Evolutionary conservation across 331 rosid genomes (phyloP).

Genomic region (Malus hybrid): DNA sequence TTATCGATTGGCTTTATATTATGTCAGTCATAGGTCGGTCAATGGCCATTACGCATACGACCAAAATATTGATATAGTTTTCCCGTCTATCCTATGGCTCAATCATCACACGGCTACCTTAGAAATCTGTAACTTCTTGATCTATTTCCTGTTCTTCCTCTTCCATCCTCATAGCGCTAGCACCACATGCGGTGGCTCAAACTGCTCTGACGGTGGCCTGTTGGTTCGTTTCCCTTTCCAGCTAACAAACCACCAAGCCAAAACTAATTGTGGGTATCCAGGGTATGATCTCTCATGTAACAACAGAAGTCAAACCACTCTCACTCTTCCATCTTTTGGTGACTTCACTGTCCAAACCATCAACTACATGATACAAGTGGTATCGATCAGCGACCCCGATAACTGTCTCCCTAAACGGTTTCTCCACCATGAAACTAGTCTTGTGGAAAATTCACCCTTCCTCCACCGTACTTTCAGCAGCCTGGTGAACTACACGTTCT

Average conservation of each 20-base stretch:
- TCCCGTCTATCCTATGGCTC: neutral
- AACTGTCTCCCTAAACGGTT: slow-evolving; percentile 34
- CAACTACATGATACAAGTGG: slow-evolving; percentile 20
- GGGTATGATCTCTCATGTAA: slow-evolving; percentile 37
- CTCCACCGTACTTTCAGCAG: neutral
- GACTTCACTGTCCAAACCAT: slow-evolving; percentile 18
- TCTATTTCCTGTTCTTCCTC: neutral
- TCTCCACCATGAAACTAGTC: slow-evolving; percentile 5
- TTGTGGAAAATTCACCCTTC: neutral
- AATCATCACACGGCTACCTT: neutral
- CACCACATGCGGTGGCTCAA: neutral
- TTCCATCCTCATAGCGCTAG: neutral
- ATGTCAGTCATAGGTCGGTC: neutral
- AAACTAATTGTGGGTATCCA: slow-evolving; percentile 16
- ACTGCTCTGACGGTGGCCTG: neutral
- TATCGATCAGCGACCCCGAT: slow-evolving; percentile 33
- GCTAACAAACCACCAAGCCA: neutral
- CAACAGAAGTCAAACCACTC: slow-evolving; percentile 22
- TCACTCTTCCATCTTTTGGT: slow-evolving; percentile 29
- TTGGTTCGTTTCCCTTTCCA: slow-evolving; percentile 40
- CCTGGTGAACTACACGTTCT: slow-evolving; percentile 14
- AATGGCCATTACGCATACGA: neutral
- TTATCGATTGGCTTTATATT: neutral
- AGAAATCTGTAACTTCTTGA: neutral
- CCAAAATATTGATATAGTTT: neutral